Evolutionary conservation across 768 basidiomycete species (phyloP), one percentile per base, ranked within the genome.

Genomic region (Termitomyces heimii): DNA sequence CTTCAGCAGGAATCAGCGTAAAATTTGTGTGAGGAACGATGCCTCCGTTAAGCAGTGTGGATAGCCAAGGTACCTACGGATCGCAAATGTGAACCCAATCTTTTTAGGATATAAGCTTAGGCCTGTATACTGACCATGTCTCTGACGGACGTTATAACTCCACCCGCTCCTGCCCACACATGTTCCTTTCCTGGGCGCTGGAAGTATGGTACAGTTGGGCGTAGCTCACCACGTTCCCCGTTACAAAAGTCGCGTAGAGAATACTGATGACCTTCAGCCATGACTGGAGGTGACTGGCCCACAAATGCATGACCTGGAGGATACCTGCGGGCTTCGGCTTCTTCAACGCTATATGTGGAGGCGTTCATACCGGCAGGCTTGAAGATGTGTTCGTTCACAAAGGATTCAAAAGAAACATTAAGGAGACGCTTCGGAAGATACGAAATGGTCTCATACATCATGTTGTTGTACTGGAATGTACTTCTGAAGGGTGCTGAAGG

Each of bases 391-490:
- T 76, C 60, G 12, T 63, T 31, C 56, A 79, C 66, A 57, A 74
- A 78, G 0, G 71, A 73, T 56, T 75, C 74, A 49, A 71, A 77
- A 0, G 73, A 64, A 48, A 75, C 70, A 45, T 76, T 74, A 53
- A 77, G 68, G 22, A 78, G 67, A 1, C 72, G 60, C 14, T 63
- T 60, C 0, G 74, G 72, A 9, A 80, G 72, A 57, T 74, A 70
- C 4, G 75, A 76, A 0, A 77, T 62, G 1, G 73, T 69, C 55
- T 73, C 72, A 55, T 73, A 78, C 76, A 77, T 77, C 54, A 77
- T 65, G 57, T 79, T 77, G 64, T 75, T 39, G 6, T 39, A 39
- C 53, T 77, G 76, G 55, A 75, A 77, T 9, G 72, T 74, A 53
- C 75, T 70, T 5, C 78, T 65, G 53, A 74, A 68, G 31, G 69